Evolutionary conservation across 2,329 filamentous ascomycete genomes (phyloP).

Genomic region (Nigrospora sphaerica): DNA sequence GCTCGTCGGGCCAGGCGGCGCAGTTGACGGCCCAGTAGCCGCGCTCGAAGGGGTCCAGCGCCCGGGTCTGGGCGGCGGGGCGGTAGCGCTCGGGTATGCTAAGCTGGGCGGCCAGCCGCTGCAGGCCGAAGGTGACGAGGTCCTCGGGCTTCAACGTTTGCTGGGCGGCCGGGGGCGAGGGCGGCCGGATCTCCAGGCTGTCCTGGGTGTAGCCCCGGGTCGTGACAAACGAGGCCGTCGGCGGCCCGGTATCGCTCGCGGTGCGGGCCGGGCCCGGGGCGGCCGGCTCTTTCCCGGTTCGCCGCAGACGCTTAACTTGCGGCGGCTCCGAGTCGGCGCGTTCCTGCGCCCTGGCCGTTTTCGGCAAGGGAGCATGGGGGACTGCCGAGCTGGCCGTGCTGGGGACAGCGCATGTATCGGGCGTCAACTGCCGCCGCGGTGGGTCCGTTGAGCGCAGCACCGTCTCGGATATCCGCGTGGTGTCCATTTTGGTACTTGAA

Average conservation of each 20-base stretch:
- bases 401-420: no score
- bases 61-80: slow-evolving; percentile 39
- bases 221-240: slow-evolving; percentile 14
- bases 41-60: slow-evolving; percentile 55
- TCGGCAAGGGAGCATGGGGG: no score
- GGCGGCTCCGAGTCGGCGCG: slow-evolving; percentile 27
- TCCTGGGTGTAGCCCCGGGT: slow-evolving; percentile 18
- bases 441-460: no score
- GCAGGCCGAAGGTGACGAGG: slow-evolving; percentile 49
- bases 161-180: slow-evolving; percentile 43
- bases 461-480: no score
- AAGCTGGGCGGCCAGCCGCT: slow-evolving; percentile 44
- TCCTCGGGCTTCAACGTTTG: slow-evolving; percentile 33
- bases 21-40: slow-evolving; percentile 71
- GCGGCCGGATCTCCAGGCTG: slow-evolving; percentile 44
- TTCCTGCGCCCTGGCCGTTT: no score
- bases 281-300: slow-evolving; percentile 5
- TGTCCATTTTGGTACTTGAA: no score
- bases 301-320: slow-evolving; percentile 16
- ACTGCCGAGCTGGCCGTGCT: no score
- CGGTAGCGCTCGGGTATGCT: slow-evolving; percentile 45
- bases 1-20: slow-evolving; percentile 39
- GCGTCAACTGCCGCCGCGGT: no score
- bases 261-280: slow-evolving; percentile 20
- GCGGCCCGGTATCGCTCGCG: slow-evolving; percentile 25